These are phyloP conservation scores for Cucumis melo DNA, from an alignment of 306 rosid genomes.

Conservation along the genomic window DNA sequence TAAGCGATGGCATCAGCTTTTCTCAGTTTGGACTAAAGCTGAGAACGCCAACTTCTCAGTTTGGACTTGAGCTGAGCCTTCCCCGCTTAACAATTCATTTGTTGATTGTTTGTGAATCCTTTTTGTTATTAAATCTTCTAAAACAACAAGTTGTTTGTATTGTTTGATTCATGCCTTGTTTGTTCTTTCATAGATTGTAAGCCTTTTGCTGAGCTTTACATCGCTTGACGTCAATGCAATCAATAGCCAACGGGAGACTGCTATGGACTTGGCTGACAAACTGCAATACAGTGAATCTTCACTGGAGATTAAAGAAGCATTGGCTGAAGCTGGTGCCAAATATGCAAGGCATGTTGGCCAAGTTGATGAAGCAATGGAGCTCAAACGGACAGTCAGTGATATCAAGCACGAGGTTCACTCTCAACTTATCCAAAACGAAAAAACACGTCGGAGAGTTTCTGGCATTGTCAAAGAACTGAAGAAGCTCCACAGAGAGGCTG, in stretches of 20 bases:
- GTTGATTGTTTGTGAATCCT: neutral
- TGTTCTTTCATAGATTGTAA: constrained; percentile 47
- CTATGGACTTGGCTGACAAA: constrained; percentile 88
- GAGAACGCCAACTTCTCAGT: neutral
- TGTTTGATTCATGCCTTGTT: constrained; percentile 14
- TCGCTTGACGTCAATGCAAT: constrained; percentile 62
- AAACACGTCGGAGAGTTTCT: constrained; percentile 71
- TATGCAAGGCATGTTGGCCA: constrained; percentile 68
- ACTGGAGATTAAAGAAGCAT: constrained; percentile 55
- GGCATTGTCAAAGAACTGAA: constrained; percentile 90
- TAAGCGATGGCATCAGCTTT: no score
- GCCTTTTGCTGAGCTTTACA: constrained; percentile 39
- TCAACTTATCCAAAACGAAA: constrained; percentile 66
- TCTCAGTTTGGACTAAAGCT: neutral
- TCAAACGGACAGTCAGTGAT: constrained; percentile 89
- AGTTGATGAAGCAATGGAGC: constrained; percentile 86
- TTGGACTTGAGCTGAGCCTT: neutral
- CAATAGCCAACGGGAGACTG: constrained; percentile 67
- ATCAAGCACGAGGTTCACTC: constrained; percentile 89
- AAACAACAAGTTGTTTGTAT: neutral
- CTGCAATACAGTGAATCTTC: constrained; percentile 60
- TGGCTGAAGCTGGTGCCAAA: constrained; percentile 73
- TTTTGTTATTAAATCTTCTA: neutral
- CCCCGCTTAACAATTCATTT: neutral
- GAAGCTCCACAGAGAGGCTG: constrained; percentile 92